Evolutionary conservation across 805 yeast species (phyloP), one percentile per base, ranked within the genome.

Genomic region (Nakazawaea sp.): DNA sequence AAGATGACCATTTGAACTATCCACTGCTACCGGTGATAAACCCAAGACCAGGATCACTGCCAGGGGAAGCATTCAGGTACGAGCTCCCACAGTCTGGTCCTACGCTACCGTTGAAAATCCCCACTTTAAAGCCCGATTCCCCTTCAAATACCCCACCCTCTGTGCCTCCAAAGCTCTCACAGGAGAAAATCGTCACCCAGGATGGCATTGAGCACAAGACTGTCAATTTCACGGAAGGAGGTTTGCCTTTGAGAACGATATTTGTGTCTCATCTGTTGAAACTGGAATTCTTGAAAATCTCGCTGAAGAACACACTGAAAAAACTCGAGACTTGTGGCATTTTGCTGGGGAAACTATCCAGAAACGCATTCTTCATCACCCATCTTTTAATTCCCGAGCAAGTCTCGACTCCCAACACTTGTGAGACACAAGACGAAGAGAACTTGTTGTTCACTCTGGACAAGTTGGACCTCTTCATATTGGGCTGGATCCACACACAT

Each of bases 401-500:
- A 51, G 74, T 67, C 26, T 70, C 78, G 6, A 79, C 85, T 1
- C 51, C 72, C 7, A 77, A 78, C 50, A 75, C 84, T 5, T 79
- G 85, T 53, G 60, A 64, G 32, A 78, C 84, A 11, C 66, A 66
- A 18, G 66, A 77, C 48, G 86, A 78, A 48, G 83, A 77, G 44
- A 55, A 59, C 4, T 51, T 78, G 42, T 77, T 78, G 47, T 73
- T 70, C 30, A 72, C 61, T 44, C 66, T 77, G 30, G 84, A 78
- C 48, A 45, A 56, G 23, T 60, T 70, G 36, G 80, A 73, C 42
- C 54, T 79, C 31, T 76, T 78, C 47, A 70, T 78, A n/a, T 59
- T 78, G 2, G 86, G 86, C 3, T 78, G 86, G 86, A 79, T 78
- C 36, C 86, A 78, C 52, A 79, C 85, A 8, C 86, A 78, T 50